These are phyloP conservation scores for Pseudogymnoascus sp. DNA, from an alignment of 2,329 filamentous ascomycete genomes.

Conservation along the genomic window DNA sequence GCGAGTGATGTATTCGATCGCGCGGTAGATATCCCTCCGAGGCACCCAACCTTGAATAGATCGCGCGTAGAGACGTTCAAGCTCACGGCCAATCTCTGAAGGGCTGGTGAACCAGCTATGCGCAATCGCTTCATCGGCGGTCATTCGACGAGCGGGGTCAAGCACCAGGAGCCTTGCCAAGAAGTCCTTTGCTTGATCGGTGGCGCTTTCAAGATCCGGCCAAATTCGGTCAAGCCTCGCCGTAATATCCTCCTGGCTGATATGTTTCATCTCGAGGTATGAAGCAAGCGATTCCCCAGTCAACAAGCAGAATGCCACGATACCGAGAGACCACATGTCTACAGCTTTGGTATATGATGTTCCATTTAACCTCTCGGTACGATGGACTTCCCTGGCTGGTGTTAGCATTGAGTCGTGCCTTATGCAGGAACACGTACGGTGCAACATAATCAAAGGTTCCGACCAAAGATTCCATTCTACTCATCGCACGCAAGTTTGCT, in stretches of 20 bases:
- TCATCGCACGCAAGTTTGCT: slow-evolving; percentile 14
- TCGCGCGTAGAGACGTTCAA: slow-evolving; percentile 21
- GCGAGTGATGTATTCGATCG: slow-evolving; percentile 21
- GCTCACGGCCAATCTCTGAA: slow-evolving; percentile 17
- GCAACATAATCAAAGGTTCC: slow-evolving; percentile 27
- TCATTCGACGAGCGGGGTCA: slow-evolving; percentile 28
- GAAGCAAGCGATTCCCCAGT: slow-evolving; percentile 20
- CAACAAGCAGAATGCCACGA: slow-evolving; percentile 22
- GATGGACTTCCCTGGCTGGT: slow-evolving; percentile 9
- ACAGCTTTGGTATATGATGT: slow-evolving; percentile 24
- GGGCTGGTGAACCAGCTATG: slow-evolving; percentile 33
- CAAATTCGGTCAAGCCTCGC: background rate
- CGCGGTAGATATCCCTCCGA: slow-evolving; percentile 15
- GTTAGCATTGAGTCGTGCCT: background rate
- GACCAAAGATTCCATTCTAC: slow-evolving; percentile 23
- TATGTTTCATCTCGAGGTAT: slow-evolving; percentile 11
- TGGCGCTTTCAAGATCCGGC: slow-evolving; percentile 12
- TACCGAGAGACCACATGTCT: slow-evolving; percentile 28
- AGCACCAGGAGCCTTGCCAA: slow-evolving; percentile 31
- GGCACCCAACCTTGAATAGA: slow-evolving; percentile 23
- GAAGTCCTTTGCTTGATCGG: slow-evolving; percentile 24
- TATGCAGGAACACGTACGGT: slow-evolving; percentile 21
- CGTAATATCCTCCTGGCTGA: slow-evolving; percentile 1
- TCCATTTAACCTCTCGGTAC: slow-evolving; percentile 20
- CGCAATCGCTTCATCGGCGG: slow-evolving; percentile 26